Conservation (phyloP, 2,329 filamentous ascomycete genomes). For the Paracoccidioides lutzii region DNA sequence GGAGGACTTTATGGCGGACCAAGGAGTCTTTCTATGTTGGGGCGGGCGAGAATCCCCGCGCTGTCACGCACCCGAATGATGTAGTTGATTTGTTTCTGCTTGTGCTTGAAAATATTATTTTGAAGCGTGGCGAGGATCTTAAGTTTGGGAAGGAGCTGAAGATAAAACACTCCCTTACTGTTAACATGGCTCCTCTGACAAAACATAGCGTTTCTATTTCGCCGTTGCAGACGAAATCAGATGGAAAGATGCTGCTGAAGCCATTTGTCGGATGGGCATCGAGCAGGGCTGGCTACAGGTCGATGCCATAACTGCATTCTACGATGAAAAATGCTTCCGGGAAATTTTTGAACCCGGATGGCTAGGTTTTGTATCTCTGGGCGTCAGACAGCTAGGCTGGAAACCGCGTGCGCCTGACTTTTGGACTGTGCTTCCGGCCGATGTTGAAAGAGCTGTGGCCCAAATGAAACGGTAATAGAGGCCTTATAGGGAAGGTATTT, state of each 20-base stretch:
- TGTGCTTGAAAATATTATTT: constrained; percentile 2
- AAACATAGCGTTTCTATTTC: constrained; percentile 7
- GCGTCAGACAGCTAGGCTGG: constrained; percentile 7
- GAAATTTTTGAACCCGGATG: background rate
- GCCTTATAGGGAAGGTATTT: background rate
- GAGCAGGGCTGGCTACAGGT: constrained; percentile 6
- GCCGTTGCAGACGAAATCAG: constrained; percentile 2
- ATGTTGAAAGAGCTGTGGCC: constrained; percentile 5
- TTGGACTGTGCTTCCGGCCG: constrained; percentile 5
- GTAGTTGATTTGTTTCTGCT: constrained; percentile 4
- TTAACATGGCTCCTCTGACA: background rate
- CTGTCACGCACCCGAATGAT: constrained; percentile 5
- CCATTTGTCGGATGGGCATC: constrained; percentile 5
- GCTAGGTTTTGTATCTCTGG: constrained; percentile 4
- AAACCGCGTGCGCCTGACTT: constrained; percentile 5
- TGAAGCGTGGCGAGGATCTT: constrained; percentile 3
- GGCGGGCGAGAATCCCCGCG: constrained; percentile 4
- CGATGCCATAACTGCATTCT: constrained; percentile 5
- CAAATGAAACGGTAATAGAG: background rate
- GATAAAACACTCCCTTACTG: no score
- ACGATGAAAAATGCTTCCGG: constrained; percentile 2
- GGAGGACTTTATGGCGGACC: background rate
- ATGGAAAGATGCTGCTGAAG: constrained; percentile 7
- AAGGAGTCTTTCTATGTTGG: constrained; percentile 7
- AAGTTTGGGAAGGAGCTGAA: constrained; percentile 6